These are phyloP conservation scores for Vachellia pachyceras DNA, from an alignment of 306 rosid genomes.

Conservation along the genomic window DNA sequence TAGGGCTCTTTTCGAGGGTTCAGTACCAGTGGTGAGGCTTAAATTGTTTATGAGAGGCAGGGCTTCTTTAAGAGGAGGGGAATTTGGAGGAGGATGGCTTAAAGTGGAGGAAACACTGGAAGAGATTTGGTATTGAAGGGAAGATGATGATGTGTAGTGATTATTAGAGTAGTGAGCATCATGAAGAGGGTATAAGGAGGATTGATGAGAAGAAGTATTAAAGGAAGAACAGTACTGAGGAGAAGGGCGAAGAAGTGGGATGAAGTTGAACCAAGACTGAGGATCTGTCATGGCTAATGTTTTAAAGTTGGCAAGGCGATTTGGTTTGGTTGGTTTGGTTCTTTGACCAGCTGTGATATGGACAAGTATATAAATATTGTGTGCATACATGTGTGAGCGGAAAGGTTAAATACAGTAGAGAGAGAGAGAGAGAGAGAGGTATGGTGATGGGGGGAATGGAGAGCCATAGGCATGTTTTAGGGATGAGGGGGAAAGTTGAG, in stretches of 20 bases:
- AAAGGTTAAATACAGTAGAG: not conserved
- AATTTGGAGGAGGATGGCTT: conserved; percentile 24
- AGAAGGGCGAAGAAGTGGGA: conserved; percentile 42
- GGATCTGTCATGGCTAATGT: conserved; percentile 55
- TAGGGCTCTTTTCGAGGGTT: conserved; percentile 8
- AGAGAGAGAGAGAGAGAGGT: conserved; percentile 4
- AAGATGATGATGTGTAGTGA: conserved; percentile 4
- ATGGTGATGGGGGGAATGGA: conserved; percentile 1
- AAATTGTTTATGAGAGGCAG: conserved; percentile 66
- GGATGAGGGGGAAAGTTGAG: not conserved
- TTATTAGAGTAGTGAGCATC: not conserved
- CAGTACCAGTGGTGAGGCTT: conserved; percentile 13
- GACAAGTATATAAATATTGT: conserved; percentile 3
- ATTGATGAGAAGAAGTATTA: not conserved
- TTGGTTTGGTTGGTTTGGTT: conserved; percentile 22
- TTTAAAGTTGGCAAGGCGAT: not conserved
- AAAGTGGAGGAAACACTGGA: not conserved
- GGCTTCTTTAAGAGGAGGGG: conserved; percentile 58
- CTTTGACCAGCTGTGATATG: not conserved
- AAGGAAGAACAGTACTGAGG: conserved; percentile 16
- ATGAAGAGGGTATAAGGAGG: not conserved
- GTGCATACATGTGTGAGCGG: not conserved
- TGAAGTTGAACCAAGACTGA: conserved; percentile 53
- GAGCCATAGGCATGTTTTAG: not conserved
- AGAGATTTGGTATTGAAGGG: conserved; percentile 23